Evolutionary conservation across 1,139 yeast species (phyloP).

Genomic region (Suhomyces kunorum): DNA sequence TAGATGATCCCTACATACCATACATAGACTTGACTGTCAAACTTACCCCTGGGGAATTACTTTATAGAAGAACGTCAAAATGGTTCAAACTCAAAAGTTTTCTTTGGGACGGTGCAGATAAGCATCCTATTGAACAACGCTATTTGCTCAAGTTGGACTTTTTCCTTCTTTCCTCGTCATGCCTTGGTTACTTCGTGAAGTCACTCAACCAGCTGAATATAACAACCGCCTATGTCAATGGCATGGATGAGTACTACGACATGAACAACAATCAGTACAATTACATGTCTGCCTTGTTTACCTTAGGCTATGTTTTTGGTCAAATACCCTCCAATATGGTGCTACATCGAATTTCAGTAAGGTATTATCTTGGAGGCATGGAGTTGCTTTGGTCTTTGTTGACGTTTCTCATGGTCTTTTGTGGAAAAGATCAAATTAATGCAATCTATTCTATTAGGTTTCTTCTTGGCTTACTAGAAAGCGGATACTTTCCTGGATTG

Average conservation of each 20-base stretch:
- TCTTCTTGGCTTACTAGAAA: conserved; percentile 56
- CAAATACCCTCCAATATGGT: conserved; percentile 59
- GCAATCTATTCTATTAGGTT: conserved; percentile 58
- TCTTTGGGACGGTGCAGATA: conserved; percentile 53
- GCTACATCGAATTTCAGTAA: conserved; percentile 53
- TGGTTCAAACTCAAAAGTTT: conserved; percentile 33
- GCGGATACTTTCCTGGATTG: conserved; percentile 61
- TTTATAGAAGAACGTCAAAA: conserved; percentile 22
- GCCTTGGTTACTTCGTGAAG: conserved; percentile 27
- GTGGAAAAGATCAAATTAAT: conserved; percentile 32
- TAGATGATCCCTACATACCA: conserved; percentile 2
- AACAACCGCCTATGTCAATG: conserved; percentile 59
- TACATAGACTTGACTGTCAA: conserved; percentile 20
- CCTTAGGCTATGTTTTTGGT: conserved; percentile 62
- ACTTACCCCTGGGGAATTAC: conserved; percentile 32
- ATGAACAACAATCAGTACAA: conserved; percentile 58
- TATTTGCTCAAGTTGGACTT: conserved; percentile 24
- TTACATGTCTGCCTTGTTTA: conserved; percentile 52
- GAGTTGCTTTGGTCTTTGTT: conserved; percentile 60
- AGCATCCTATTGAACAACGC: conserved; percentile 33
- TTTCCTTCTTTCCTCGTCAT: conserved; percentile 23
- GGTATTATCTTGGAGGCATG: conserved; percentile 53
- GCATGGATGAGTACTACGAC: conserved; percentile 56
- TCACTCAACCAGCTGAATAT: conserved; percentile 48
- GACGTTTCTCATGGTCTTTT: conserved; percentile 52